phyloP scores from a whole-genome alignment of 2,329 filamentous ascomycete species.

The Sclerotiophoma versabilis region DNA sequence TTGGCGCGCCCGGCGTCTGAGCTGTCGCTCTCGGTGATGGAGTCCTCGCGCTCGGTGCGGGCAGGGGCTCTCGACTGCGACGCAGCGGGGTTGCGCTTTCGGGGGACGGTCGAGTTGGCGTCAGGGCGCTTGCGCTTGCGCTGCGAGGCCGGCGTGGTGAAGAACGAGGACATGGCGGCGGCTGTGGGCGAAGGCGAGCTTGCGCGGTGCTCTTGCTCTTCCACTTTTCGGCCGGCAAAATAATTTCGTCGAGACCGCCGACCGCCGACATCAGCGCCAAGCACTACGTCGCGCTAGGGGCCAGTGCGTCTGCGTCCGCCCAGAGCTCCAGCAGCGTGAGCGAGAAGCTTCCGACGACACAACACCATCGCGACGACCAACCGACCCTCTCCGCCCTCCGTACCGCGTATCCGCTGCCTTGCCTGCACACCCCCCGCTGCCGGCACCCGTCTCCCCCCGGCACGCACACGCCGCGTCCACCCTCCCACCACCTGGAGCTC shows the following conservation, averaged over 20 bases:
- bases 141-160: slow-evolving; percentile 84
- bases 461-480: not conserved
- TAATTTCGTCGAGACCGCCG: slow-evolving; percentile 16
- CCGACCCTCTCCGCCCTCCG: not conserved
- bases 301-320: slow-evolving; percentile 11
- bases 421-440: not conserved
- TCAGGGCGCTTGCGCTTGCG: slow-evolving; percentile 83
- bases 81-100: slow-evolving; percentile 64
- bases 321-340: slow-evolving; percentile 33
- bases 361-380: slow-evolving; percentile 1
- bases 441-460: not conserved
- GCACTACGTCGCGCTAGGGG: slow-evolving; percentile 26
- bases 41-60: slow-evolving; percentile 69
- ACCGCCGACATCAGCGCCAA: slow-evolving; percentile 15
- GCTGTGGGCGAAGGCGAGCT: slow-evolving; percentile 16
- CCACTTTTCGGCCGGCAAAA: not conserved
- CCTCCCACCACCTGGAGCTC: slow-evolving; percentile 14
- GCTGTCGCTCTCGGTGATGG: slow-evolving; percentile 82
- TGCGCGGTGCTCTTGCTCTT: not conserved
- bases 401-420: not conserved
- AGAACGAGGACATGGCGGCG: slow-evolving; percentile 77
- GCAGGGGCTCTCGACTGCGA: slow-evolving; percentile 46
- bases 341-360: slow-evolving; percentile 25
- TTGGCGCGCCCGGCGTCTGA: slow-evolving; percentile 67
- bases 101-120: slow-evolving; percentile 60